A percentile compares a stretch with the other conserved stretches of the same genome.
These are phyloP conservation scores for Fusarium sp. DNA, from an alignment of 2,329 filamentous ascomycete genomes.

Conservation along the genomic window DNA sequence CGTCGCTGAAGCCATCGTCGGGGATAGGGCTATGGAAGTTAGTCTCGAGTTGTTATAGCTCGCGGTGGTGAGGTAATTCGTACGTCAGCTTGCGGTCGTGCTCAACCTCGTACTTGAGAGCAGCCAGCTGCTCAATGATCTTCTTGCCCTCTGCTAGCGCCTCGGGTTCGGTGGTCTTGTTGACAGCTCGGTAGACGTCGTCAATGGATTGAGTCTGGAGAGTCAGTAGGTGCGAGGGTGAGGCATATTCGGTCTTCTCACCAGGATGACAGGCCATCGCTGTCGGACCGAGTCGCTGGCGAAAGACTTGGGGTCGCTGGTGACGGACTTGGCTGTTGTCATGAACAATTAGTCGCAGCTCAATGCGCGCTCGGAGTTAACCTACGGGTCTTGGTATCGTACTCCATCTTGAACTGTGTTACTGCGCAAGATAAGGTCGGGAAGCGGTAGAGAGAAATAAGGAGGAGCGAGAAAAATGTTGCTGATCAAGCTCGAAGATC, in stretches of 20 bases:
- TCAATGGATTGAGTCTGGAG: constrained; percentile 90
- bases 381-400: constrained; percentile 82
- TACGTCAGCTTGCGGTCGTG: constrained; percentile 87
- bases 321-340: constrained; percentile 80
- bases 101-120: constrained; percentile 94
- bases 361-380: constrained; percentile 1
- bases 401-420: constrained; percentile 71
- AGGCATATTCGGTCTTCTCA: constrained; percentile 58
- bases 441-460: background rate
- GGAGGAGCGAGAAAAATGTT: constrained; percentile 10
- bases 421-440: background rate
- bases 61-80: constrained; percentile 40
- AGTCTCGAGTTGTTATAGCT: constrained; percentile 1
- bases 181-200: constrained; percentile 86
- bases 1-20: constrained; percentile 85
- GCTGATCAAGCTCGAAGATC: constrained; percentile 23
- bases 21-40: constrained; percentile 71
- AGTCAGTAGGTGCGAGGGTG: constrained; percentile 17
- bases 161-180: constrained; percentile 71
- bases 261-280: constrained; percentile 94
- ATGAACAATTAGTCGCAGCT: constrained; percentile 30
- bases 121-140: constrained; percentile 84
- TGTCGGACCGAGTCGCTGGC: constrained; percentile 87
- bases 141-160: constrained; percentile 86
- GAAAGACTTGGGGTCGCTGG: constrained; percentile 88